Evolutionary conservation across 1,284 basidiomycete species (phyloP).

Genomic region (Taiwanofungus camphoratus): DNA sequence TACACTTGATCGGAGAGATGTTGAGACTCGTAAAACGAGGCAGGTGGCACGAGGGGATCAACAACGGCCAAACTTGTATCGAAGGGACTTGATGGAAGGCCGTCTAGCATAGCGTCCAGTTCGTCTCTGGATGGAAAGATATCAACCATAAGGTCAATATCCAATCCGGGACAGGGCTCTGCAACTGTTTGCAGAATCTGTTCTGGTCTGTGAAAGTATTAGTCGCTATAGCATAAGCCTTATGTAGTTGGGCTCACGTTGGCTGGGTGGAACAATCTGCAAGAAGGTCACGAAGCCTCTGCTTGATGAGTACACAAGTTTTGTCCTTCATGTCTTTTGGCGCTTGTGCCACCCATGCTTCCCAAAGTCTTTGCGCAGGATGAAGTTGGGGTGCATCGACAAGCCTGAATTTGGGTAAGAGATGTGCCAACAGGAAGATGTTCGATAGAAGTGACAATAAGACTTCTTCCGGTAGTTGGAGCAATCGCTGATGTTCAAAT

Average conservation of each 20-base stretch:
- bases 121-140: constrained; percentile 47
- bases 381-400: constrained; percentile 11
- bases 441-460: constrained; percentile 31
- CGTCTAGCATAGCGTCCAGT: constrained; percentile 43
- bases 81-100: constrained; percentile 42
- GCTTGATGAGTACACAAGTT: constrained; percentile 33
- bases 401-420: constrained; percentile 34
- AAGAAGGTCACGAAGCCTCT: constrained; percentile 37
- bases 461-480: constrained; percentile 6
- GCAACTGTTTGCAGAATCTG: constrained; percentile 13
- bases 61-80: constrained; percentile 58
- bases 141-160: constrained; percentile 34
- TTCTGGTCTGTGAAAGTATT: constrained; percentile 8
- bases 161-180: not conserved
- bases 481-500: constrained; percentile 21
- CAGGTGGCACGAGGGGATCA: constrained; percentile 53
- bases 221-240: not conserved
- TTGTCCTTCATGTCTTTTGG: constrained; percentile 20
- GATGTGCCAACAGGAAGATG: constrained; percentile 42
- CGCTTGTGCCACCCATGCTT: constrained; percentile 8
- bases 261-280: constrained; percentile 24
- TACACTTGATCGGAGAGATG: constrained; percentile 17
- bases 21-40: constrained; percentile 22
- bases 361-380: constrained; percentile 23
- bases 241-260: constrained; percentile 25